Base-by-base conservation (phyloP, 2,329 filamentous ascomycete genomes). In the Colletotrichum sp. region DNA sequence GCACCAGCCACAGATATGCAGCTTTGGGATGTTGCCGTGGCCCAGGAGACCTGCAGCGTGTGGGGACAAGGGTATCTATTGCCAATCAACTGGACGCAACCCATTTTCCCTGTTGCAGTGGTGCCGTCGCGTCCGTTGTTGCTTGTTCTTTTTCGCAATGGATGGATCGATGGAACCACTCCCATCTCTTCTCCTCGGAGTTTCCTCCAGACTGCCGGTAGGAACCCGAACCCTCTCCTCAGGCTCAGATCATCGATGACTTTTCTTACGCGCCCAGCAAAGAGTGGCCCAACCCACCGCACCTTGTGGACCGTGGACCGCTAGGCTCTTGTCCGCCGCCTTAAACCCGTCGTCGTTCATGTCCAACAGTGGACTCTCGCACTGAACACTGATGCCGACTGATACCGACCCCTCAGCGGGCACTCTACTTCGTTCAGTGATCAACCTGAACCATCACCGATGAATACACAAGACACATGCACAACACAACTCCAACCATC, bases 21-120 rank as follows among this genome's bases (percentile, higher is more conserved):
- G 27, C 68, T 61, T 61, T 51, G 57, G 57, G 21, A 27, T 64
- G 47, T 64, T 70, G 70, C 70, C 70, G 70, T 59, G 66, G 66
- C 27, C 70, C 59, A 66, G 70, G 62, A 71, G 55, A 73, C 67
- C 57, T 66, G 68, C 69, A 67, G 57, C 57, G 31, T 57, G 31
- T 72, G 72, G 72, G 9, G 34, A 57, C 21, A 71, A 58, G 68
- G 55, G 31, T 67, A 73, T 71, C 68, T 73, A 54, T 67, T 63
- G 59, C 62, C 72, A 71, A 73, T 73, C 72, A 73, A 71, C 58
- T 64, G 29, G 63, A 63, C 72, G 62, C 72, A 74, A 51, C 63
- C 68, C 31, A 57, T 58, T 63, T 58, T 58, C 24, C 21, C 68
- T 61, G 54, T 27, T 21, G 66, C 36, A 63, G 36, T 47, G 34